A percentile compares a stretch with the other conserved stretches of the same genome.
Evolutionary conservation across 805 yeast species (phyloP).

Genomic region (Candida pseudoglaebosa): DNA sequence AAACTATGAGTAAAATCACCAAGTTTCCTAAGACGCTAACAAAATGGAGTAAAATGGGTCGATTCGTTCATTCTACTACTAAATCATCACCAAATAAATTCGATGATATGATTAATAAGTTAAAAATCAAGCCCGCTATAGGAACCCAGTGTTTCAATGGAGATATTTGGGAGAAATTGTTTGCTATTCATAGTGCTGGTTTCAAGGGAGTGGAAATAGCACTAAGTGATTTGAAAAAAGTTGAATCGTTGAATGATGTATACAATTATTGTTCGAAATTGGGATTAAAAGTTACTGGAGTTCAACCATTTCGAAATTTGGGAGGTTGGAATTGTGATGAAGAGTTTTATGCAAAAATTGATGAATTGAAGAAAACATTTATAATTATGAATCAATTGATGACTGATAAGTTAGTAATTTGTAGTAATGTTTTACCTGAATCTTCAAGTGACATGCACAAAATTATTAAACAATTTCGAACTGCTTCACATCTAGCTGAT

Average conservation of each 20-base stretch:
- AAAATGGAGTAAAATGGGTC: background rate
- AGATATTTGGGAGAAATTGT: slow-evolving; percentile 12
- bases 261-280: slow-evolving; percentile 7
- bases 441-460: slow-evolving; percentile 8
- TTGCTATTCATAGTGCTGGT: slow-evolving; percentile 12
- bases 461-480: slow-evolving; percentile 11
- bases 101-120: background rate
- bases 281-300: slow-evolving; percentile 9
- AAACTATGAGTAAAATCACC: background rate
- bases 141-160: slow-evolving; percentile 10
- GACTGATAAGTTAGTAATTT: slow-evolving; percentile 11
- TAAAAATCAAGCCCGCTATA: slow-evolving; percentile 3
- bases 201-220: slow-evolving; percentile 14
- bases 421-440: slow-evolving; percentile 12
- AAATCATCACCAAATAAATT: background rate
- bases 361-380: slow-evolving; percentile 10
- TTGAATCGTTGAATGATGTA: slow-evolving; percentile 9
- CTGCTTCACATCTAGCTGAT: slow-evolving; percentile 13
- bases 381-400: slow-evolving; percentile 7
- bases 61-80: background rate
- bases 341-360: slow-evolving; percentile 7
- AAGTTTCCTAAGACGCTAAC: background rate
- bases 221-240: slow-evolving; percentile 11
- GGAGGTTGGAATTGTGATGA: slow-evolving; percentile 10
- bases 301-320: slow-evolving; percentile 15